Evolutionary conservation across 306 rosid species (phyloP).

Genomic region (Fragaria iinumae): DNA sequence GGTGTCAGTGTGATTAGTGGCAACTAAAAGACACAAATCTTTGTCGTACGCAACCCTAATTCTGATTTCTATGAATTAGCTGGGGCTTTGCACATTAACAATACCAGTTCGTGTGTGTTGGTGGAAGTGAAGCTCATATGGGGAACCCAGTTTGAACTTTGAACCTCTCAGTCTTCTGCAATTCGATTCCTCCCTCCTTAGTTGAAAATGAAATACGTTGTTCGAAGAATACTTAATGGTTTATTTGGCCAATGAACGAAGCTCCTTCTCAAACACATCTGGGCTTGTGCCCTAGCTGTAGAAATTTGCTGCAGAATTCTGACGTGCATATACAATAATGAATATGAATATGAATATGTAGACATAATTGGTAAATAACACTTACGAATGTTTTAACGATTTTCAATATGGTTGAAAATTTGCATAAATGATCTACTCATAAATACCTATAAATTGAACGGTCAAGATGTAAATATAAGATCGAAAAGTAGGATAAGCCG

Average conservation of each 20-base stretch:
- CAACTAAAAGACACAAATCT: conserved; percentile 12
- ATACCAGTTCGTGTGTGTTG: background rate
- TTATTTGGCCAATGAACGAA: background rate
- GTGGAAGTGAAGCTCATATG: background rate
- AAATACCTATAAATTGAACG: too few relatives aligned
- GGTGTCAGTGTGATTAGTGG: background rate
- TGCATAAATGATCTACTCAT: too few relatives aligned
- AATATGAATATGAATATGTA: background rate
- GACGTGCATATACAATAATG: background rate
- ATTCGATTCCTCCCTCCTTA: background rate
- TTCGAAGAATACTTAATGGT: background rate
- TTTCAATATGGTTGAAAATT: too few relatives aligned
- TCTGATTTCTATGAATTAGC: background rate
- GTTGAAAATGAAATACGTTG: background rate
- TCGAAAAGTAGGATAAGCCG: too few relatives aligned
- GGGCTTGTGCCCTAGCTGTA: background rate
- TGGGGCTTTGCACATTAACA: background rate
- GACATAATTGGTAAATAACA: too few relatives aligned
- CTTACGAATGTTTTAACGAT: too few relatives aligned
- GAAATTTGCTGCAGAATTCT: background rate
- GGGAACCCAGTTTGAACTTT: background rate
- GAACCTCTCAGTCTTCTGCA: background rate
- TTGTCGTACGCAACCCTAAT: conserved; percentile 13
- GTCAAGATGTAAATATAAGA: too few relatives aligned
- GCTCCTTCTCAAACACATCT: background rate